A percentile compares a stretch with the other conserved stretches of the same genome.
Conservation (phyloP, 352 stramenopile genomes). For the Globisporangium orthogonon region DNA sequence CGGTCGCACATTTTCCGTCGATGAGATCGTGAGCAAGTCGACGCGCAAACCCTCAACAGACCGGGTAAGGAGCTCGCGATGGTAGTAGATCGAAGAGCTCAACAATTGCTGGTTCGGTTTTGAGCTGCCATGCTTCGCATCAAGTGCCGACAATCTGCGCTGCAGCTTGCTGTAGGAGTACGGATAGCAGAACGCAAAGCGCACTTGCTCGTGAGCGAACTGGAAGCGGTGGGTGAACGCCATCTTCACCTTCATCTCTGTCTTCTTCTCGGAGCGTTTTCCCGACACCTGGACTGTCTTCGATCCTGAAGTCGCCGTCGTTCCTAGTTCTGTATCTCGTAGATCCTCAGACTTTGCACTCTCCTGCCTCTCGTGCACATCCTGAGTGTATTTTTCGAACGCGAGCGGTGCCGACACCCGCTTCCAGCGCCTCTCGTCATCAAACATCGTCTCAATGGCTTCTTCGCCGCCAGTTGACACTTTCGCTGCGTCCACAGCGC, state of each 20-base stretch:
- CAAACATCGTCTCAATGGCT: constrained; percentile 10
- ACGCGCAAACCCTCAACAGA: constrained; percentile 53
- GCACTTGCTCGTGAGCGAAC: constrained; percentile 32
- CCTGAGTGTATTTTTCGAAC: constrained; percentile 28
- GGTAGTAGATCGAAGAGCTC: constrained; percentile 49
- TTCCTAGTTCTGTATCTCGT: too few species aligned
- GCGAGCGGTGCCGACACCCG: constrained; percentile 26
- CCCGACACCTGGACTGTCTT: not conserved
- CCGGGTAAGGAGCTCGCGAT: constrained; percentile 60
- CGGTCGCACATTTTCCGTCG: constrained; percentile 8
- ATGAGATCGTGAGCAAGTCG: constrained; percentile 66
- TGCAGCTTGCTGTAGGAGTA: constrained; percentile 63
- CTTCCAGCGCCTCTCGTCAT: constrained; percentile 28
- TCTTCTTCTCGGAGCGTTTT: not conserved
- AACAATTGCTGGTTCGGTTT: not conserved
- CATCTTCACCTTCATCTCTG: constrained; percentile 40
- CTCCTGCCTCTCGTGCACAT: not conserved
- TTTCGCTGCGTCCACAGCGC: constrained; percentile 14
- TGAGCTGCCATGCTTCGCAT: constrained; percentile 12
- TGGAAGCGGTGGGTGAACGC: constrained; percentile 41
- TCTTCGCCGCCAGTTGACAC: constrained; percentile 8
- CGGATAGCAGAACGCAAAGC: constrained; percentile 70
- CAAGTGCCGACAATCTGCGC: constrained; percentile 30
- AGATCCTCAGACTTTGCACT: too few species aligned
- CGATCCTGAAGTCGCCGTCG: not conserved